Conservation (phyloP, 176 grass and related monocot genomes). For the Oryza brachyantha region DNA sequence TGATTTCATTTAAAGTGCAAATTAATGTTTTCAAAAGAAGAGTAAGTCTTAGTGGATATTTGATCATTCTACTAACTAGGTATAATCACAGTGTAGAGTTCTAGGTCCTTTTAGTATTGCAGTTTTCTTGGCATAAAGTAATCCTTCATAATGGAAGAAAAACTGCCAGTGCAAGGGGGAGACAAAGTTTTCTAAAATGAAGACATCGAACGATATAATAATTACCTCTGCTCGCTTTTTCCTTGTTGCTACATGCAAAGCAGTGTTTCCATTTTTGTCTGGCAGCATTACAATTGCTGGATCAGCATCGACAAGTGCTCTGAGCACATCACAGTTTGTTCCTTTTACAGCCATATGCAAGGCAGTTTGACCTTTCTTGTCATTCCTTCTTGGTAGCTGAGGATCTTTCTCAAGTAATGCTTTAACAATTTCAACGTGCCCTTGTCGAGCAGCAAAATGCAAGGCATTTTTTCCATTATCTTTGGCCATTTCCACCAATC, state of each 20-base stretch:
- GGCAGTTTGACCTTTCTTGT: slow-evolving; percentile 93
- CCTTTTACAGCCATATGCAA: slow-evolving; percentile 98
- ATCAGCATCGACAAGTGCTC: slow-evolving; percentile 86
- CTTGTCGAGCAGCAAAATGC: slow-evolving; percentile 90
- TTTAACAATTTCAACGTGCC: slow-evolving; percentile 73
- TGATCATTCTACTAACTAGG: not conserved
- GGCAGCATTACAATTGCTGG: slow-evolving; percentile 93
- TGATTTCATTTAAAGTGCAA: not conserved
- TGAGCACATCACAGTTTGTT: slow-evolving; percentile 82
- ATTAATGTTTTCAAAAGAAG: slow-evolving; percentile 8
- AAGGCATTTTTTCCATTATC: slow-evolving; percentile 89
- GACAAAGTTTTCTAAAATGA: not conserved
- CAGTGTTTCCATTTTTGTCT: slow-evolving; percentile 90
- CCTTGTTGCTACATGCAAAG: slow-evolving; percentile 90
- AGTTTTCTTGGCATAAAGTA: not conserved
- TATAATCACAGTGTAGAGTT: slow-evolving; percentile 11
- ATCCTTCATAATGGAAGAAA: slow-evolving; percentile 9
- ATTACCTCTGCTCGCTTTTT: slow-evolving; percentile 84
- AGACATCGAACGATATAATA: slow-evolving; percentile 3
- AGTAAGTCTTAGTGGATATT: not conserved
- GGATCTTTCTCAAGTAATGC: slow-evolving; percentile 81
- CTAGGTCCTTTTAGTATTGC: not conserved
- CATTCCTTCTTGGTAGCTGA: slow-evolving; percentile 78
- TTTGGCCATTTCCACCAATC: slow-evolving; percentile 70
- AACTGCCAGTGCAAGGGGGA: not conserved